These are phyloP conservation scores for Fraxinus excelsior DNA, from an alignment of 257 asterid species.

Conservation along the genomic window DNA sequence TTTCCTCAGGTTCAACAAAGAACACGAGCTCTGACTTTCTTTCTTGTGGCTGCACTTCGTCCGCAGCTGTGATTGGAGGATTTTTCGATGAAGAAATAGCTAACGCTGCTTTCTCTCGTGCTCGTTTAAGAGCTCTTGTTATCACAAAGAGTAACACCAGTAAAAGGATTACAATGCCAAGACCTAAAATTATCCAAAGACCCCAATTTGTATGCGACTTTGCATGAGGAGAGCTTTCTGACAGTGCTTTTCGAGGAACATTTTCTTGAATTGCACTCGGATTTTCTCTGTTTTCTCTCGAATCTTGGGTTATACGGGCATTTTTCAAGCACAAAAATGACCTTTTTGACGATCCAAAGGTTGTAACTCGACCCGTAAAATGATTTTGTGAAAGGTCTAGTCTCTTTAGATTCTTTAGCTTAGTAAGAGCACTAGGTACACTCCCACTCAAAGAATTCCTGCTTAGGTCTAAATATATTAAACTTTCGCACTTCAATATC, in stretches of 20 bases:
- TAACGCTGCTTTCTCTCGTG: conserved; percentile 12
- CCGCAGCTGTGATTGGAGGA: conserved; percentile 21
- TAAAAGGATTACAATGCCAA: conserved; percentile 22
- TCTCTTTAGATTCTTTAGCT: conserved; percentile 29
- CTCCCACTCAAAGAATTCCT: conserved; percentile 25
- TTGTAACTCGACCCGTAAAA: conserved; percentile 3
- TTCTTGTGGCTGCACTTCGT: conserved; percentile 17
- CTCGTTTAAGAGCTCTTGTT: conserved; percentile 8
- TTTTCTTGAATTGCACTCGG: neutral
- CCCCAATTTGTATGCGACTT: conserved; percentile 10
- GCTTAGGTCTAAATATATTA: conserved; percentile 29
- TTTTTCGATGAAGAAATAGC: conserved; percentile 7
- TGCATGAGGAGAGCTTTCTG: neutral
- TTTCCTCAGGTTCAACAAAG: conserved; percentile 40
- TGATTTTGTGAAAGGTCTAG: conserved; percentile 29
- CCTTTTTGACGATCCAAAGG: neutral
- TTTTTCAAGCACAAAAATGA: neutral
- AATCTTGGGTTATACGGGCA: neutral
- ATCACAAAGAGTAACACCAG: conserved; percentile 14
- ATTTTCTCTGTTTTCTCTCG: neutral
- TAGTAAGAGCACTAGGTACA: conserved; percentile 23
- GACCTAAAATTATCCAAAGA: conserved; percentile 17
- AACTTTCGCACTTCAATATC: conserved; percentile 22
- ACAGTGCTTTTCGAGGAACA: neutral
- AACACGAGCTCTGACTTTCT: conserved; percentile 44